A percentile compares a stretch with the other conserved stretches of the same genome.
Evolutionary conservation across 257 asterid genomes (phyloP).

Genomic region (Ilex asprella): DNA sequence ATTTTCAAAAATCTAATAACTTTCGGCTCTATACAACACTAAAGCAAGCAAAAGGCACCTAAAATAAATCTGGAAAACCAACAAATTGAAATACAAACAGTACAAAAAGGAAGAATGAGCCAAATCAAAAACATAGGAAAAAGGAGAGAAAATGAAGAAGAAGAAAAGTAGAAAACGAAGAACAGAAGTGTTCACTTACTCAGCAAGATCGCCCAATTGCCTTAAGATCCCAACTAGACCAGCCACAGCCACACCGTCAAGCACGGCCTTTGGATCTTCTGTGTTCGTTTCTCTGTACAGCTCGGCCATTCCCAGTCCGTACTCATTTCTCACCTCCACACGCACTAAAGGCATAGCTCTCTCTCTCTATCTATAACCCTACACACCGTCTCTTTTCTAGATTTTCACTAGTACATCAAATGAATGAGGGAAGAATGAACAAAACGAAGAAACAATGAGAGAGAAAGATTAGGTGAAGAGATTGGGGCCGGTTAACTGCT

Average conservation of each 20-base stretch:
- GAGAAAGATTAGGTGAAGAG: constrained; percentile 32
- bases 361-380: not conserved
- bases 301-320: constrained; percentile 73
- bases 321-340: constrained; percentile 71
- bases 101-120: not conserved
- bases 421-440: constrained; percentile 26
- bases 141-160: not conserved
- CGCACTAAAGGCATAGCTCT: constrained; percentile 73
- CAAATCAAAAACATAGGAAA: not conserved
- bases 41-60: not conserved
- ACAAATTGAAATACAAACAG: not conserved
- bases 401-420: not conserved
- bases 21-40: constrained; percentile 1
- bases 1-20: not conserved
- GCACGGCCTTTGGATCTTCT: constrained; percentile 78
- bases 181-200: constrained; percentile 28
- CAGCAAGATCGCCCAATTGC: constrained; percentile 94
- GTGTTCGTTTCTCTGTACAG: constrained; percentile 39
- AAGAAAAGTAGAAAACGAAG: not conserved
- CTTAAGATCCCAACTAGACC: constrained; percentile 89
- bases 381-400: not conserved
- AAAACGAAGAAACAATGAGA: not conserved
- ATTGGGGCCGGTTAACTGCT: constrained; percentile 43
- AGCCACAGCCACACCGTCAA: constrained; percentile 75
- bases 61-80: not conserved